phyloP scores from a whole-genome alignment of 331 rosid genomes.

The Pyrus hybrid region DNA sequence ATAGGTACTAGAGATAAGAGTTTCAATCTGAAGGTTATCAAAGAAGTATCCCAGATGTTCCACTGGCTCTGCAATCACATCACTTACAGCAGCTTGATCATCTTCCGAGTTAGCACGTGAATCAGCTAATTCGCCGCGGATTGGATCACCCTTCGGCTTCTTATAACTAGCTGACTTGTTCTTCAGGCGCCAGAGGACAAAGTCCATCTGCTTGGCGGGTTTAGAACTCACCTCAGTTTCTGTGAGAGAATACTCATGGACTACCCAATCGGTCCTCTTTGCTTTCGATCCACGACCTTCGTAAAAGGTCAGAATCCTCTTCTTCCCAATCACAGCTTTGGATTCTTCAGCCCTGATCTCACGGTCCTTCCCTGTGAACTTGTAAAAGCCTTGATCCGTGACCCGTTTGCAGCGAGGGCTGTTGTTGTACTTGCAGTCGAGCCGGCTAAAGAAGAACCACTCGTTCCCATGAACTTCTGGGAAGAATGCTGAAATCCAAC shows the following conservation, averaged over 20 bases:
- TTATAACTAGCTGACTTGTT: background rate
- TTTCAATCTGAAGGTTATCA: background rate
- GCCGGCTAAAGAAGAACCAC: slow-evolving; percentile 41
- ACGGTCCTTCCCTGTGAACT: too few species aligned
- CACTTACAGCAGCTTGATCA: background rate
- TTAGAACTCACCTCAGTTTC: background rate
- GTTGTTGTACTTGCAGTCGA: slow-evolving; percentile 20
- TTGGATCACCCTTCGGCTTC: background rate
- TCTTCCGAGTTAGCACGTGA: background rate
- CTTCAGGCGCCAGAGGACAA: slow-evolving; percentile 10
- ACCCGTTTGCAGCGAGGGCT: slow-evolving; percentile 28
- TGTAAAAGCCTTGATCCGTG: slow-evolving; percentile 6
- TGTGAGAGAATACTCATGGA: slow-evolving; percentile 10
- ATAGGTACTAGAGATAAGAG: background rate
- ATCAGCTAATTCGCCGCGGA: background rate
- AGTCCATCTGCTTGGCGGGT: background rate
- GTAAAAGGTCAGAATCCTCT: too few species aligned
- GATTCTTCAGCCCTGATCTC: too few species aligned
- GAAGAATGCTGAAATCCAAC: background rate
- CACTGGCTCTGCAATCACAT: background rate
- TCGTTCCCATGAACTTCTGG: background rate
- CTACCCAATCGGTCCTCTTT: too few species aligned
- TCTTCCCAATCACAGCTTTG: too few species aligned
- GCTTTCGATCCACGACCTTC: too few species aligned
- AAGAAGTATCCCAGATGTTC: background rate